phyloP scores from a whole-genome alignment of 257 asterid genomes.

The Nicotiana attenuata region DNA sequence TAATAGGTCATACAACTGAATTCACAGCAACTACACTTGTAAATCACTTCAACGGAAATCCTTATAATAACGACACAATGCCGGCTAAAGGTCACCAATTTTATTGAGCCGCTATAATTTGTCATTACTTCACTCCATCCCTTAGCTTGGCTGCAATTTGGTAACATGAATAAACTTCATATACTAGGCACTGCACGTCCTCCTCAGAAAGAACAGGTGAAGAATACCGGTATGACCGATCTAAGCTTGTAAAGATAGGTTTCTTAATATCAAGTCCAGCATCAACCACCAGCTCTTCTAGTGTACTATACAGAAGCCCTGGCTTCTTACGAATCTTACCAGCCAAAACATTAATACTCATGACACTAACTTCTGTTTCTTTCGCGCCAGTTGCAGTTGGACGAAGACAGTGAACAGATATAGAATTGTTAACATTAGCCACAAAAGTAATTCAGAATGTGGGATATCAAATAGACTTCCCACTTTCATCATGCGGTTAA shows the following conservation, averaged over 20 bases:
- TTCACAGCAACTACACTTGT: too few relatives aligned
- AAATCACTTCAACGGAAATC: too few relatives aligned
- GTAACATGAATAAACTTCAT: not conserved
- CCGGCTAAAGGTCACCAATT: too few relatives aligned
- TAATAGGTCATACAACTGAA: too few relatives aligned
- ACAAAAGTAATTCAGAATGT: not conserved
- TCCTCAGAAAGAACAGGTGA: not conserved
- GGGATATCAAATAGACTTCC: not conserved
- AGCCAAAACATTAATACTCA: not conserved
- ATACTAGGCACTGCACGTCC: not conserved
- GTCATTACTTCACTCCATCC: too few relatives aligned
- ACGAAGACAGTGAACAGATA: too few relatives aligned
- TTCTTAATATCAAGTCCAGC: not conserved
- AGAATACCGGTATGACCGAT: not conserved
- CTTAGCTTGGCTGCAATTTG: not conserved
- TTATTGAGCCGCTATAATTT: too few relatives aligned
- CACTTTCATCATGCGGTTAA: not conserved
- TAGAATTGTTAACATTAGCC: not conserved
- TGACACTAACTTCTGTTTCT: too few relatives aligned
- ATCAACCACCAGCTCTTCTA: not conserved
- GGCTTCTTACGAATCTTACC: not conserved
- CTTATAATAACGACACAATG: too few relatives aligned
- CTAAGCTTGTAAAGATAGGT: not conserved
- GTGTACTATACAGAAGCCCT: not conserved
- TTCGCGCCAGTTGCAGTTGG: too few relatives aligned